These are phyloP conservation scores for Udeniomyces megalosporus DNA, from an alignment of 768 basidiomycete genomes.

Conservation along the genomic window DNA sequence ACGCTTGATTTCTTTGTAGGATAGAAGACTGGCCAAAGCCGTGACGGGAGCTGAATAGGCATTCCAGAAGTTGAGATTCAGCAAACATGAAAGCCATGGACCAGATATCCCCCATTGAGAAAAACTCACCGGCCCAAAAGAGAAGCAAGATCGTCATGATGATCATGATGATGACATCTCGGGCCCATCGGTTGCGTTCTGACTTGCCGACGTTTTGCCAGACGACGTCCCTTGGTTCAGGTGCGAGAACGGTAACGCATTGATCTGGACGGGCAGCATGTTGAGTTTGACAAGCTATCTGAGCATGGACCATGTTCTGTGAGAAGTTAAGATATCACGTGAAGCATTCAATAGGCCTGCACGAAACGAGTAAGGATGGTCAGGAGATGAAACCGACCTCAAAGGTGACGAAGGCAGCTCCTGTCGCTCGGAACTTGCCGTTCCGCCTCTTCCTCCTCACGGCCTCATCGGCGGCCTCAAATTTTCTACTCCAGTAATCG, in stretches of 20 bases:
- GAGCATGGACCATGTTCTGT: conserved; percentile 23
- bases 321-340: too few species aligned
- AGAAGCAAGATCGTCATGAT: conserved; percentile 61
- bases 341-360: too few species aligned
- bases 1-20: conserved; percentile 85
- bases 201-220: conserved; percentile 79
- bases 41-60: conserved; percentile 54
- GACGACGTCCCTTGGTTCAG: conserved; percentile 36
- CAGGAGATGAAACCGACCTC: conserved; percentile 56
- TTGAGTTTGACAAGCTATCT: conserved; percentile 75
- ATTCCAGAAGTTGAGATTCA: neutral
- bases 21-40: conserved; percentile 67
- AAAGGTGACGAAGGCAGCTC: conserved; percentile 86
- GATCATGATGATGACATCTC: conserved; percentile 54
- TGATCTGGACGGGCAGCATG: conserved; percentile 54
- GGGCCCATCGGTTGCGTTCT: conserved; percentile 40
- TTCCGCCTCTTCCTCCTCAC: conserved; percentile 53
- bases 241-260: conserved; percentile 40
- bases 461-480: conserved; percentile 63
- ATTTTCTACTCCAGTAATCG: conserved; percentile 66
- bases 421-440: conserved; percentile 65
- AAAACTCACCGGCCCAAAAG: conserved; percentile 50
- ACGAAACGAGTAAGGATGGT: conserved; percentile 22
- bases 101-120: neutral
- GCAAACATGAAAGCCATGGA: neutral